Evolutionary conservation across 2,329 filamentous ascomycete species (phyloP).

Genomic region (Tolypocladium cylindrosporum): DNA sequence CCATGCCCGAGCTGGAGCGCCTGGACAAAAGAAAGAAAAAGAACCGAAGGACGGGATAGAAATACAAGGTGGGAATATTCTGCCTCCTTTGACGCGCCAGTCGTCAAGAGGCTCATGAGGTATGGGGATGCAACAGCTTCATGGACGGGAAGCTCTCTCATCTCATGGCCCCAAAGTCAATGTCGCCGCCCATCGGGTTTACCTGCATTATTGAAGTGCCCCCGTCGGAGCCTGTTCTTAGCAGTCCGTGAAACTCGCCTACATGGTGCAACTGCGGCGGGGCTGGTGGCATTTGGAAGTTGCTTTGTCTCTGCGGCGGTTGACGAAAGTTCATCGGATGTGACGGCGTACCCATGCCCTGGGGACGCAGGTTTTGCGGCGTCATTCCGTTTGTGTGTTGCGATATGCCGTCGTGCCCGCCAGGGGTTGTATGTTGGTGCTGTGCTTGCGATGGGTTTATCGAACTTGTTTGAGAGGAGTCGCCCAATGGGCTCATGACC

Average conservation of each 20-base stretch:
- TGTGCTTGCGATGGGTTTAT: constrained; percentile 12
- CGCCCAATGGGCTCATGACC: constrained; percentile 39
- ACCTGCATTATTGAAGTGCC: constrained; percentile 14
- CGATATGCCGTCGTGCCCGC: constrained; percentile 12
- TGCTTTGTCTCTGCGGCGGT: constrained; percentile 18
- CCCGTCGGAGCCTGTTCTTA: constrained; percentile 31
- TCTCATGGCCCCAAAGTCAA: constrained; percentile 14
- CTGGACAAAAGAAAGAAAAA: background rate
- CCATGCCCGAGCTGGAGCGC: background rate
- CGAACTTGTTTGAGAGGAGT: constrained; percentile 9
- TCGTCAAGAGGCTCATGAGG: background rate
- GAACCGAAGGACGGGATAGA: background rate
- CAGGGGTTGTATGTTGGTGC: constrained; percentile 17
- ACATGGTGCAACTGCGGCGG: constrained; percentile 16
- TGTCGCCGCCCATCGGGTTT: constrained; percentile 15
- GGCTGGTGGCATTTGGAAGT: constrained; percentile 18
- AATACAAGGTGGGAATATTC: background rate
- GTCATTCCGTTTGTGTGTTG: constrained; percentile 16
- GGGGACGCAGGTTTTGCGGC: constrained; percentile 13
- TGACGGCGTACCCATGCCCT: constrained; percentile 14
- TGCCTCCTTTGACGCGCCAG: background rate
- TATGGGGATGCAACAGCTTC: background rate
- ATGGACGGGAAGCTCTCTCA: background rate
- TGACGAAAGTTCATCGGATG: constrained; percentile 18
- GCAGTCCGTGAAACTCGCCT: constrained; percentile 38